Percentiles rank a stretch among this genome's conserved stretches.
phyloP scores from a whole-genome alignment of 257 asterid genomes.

The Misopates orontium region DNA sequence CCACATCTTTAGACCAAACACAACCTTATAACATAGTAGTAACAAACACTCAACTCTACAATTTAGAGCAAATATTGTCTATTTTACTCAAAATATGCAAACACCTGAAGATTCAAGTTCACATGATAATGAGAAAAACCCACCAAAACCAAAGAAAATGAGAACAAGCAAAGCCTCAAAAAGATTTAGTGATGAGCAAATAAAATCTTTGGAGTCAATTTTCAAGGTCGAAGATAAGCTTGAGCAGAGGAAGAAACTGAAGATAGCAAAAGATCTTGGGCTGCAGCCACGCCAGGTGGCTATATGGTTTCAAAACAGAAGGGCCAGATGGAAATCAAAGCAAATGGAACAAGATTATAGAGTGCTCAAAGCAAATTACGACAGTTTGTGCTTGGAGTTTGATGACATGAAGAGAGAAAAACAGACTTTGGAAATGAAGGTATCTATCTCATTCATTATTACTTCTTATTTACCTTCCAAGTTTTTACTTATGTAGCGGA shows the following conservation, averaged over 20 bases:
- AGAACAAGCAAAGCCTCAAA: conserved; percentile 29
- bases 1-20: conserved; percentile 26
- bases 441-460: not conserved
- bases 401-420: conserved; percentile 47
- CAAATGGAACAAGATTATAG: conserved; percentile 48
- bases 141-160: conserved; percentile 16
- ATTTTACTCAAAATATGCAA: conserved; percentile 38
- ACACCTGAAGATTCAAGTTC: conserved; percentile 35
- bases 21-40: conserved; percentile 5
- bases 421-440: conserved; percentile 44
- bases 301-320: conserved; percentile 57
- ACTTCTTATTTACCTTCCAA: too few relatives aligned
- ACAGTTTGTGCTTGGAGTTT: conserved; percentile 21
- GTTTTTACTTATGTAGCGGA: too few relatives aligned
- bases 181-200: conserved; percentile 50
- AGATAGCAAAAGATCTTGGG: conserved; percentile 47
- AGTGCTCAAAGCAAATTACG: conserved; percentile 39
- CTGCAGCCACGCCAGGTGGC: conserved; percentile 59
- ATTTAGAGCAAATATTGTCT: not conserved
- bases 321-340: conserved; percentile 58
- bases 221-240: conserved; percentile 47
- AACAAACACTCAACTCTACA: not conserved
- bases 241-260: conserved; percentile 42
- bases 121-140: conserved; percentile 27
- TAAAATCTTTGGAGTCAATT: conserved; percentile 43